These are phyloP conservation scores for Pythium sp. DNA, from an alignment of 352 stramenopile species.

Conservation along the genomic window DNA sequence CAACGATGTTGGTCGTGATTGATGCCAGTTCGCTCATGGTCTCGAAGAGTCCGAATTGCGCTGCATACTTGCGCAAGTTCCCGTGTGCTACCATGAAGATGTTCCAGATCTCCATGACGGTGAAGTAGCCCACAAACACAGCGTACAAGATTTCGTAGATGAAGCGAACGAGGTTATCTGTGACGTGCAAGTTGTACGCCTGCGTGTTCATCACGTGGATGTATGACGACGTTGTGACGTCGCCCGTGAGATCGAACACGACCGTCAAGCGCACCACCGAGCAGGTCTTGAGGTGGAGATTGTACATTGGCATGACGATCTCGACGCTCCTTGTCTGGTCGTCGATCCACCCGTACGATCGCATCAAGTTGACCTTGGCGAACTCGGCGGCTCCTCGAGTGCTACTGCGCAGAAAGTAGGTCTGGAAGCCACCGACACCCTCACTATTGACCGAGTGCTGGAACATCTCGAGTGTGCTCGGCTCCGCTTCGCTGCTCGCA, in stretches of 20 bases:
- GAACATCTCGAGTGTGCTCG: constrained; percentile 54
- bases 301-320: constrained; percentile 58
- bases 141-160: constrained; percentile 49
- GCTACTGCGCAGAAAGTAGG: constrained; percentile 48
- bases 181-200: constrained; percentile 56
- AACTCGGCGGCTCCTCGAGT: constrained; percentile 34
- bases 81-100: constrained; percentile 50
- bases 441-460: constrained; percentile 35
- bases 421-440: constrained; percentile 42
- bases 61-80: constrained; percentile 41
- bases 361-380: constrained; percentile 31
- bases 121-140: constrained; percentile 48
- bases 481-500: constrained; percentile 16
- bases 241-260: constrained; percentile 54
- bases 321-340: constrained; percentile 46
- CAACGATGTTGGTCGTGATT: constrained; percentile 45
- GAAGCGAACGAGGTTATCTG: constrained; percentile 40
- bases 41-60: constrained; percentile 54
- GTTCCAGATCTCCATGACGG: constrained; percentile 51
- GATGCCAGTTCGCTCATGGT: constrained; percentile 58
- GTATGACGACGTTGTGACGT: constrained; percentile 31
- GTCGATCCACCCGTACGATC: constrained; percentile 51
- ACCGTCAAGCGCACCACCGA: constrained; percentile 52
- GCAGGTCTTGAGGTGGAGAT: constrained; percentile 51
- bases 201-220: constrained; percentile 60